Percentiles rank a stretch among this genome's conserved stretches.
Evolutionary conservation across 805 yeast genomes (phyloP).

Genomic region (Nakazawaea holstii): DNA sequence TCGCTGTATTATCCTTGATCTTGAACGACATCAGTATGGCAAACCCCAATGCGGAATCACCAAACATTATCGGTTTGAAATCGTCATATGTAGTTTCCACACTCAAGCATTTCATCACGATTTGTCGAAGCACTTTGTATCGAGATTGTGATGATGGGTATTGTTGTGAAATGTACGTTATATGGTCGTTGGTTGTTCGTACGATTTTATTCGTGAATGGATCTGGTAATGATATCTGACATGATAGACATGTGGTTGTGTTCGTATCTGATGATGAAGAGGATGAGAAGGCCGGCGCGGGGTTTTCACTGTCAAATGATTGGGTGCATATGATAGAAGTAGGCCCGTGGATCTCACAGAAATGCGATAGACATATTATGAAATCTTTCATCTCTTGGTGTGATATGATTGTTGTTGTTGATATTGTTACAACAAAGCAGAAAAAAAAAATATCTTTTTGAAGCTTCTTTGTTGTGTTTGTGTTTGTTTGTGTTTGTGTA

Average conservation of each 20-base stretch:
- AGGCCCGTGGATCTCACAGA: conserved; percentile 79
- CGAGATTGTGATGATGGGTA: conserved; percentile 49
- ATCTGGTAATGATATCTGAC: conserved; percentile 49
- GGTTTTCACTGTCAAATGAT: conserved; percentile 21
- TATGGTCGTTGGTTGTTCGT: conserved; percentile 20
- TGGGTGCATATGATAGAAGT: conserved; percentile 62
- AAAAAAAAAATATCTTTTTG: too few relatives aligned
- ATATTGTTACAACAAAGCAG: too few relatives aligned
- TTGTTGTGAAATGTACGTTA: conserved; percentile 47
- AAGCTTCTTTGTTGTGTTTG: not conserved
- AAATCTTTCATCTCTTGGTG: conserved; percentile 29
- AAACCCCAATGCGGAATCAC: conserved; percentile 56
- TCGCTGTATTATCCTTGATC: conserved; percentile 56
- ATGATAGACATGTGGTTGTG: conserved; percentile 50
- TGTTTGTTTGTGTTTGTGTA: too few relatives aligned
- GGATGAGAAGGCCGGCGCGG: conserved; percentile 22
- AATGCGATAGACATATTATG: conserved; percentile 59
- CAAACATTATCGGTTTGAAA: conserved; percentile 56
- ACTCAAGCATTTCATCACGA: conserved; percentile 58
- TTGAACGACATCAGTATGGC: conserved; percentile 58
- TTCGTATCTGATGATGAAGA: not conserved
- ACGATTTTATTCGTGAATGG: conserved; percentile 16
- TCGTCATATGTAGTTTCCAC: conserved; percentile 61
- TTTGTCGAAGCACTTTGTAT: conserved; percentile 50
- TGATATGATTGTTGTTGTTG: too few relatives aligned